Evolutionary conservation across 2,329 filamentous ascomycete species (phyloP), one percentile per base, ranked within the genome.

Genomic region (Aspergillus sp.): DNA sequence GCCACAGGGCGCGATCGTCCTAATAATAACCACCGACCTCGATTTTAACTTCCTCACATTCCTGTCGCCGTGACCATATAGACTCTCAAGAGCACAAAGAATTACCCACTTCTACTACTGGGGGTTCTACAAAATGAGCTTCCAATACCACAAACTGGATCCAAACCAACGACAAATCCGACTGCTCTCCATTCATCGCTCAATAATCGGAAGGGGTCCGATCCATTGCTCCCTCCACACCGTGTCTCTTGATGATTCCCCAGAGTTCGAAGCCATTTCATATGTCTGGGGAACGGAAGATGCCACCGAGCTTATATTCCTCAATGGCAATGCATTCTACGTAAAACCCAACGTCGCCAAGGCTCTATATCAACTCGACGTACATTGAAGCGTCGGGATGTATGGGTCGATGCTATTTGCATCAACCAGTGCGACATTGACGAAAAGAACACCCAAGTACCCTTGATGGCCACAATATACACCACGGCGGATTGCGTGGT

Each of bases 151-250:
- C 15, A 25, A 7, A 30, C 13, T 49, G 12, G 15, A 30, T 15
- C 45, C 45, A 2, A 23, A 49, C 4, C 21, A 10, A 15, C 23
- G n/a, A 30, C 12, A 49, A 15, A 49, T 49, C 21, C 45, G 45
- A 30, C 21, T 49, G 15, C 25, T 49, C 23, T 25, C 5, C 6
- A 30, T 49, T 17, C 15, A n/a, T 3, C 45, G 15, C 21, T 15
- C 25, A 7, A 12, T 1, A 30, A 12, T 0, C 7, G 1, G 0
- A 17, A 30, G 30, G 12, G 0, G 1, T 5, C 23, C 45, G 7
- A n/a, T 49, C 15, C 45, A 49, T 1, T 25, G 45, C 0, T 49
- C 13, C 15, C 25, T 49, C 10, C 13, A 30, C 1, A 12, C 45
- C 15, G 45, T 49, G 13, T 49, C 45, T 0, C 45, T 49, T 2